Percentiles rank a stretch among this genome's conserved stretches.
Conservation (phyloP, 1,139 yeast species). For the Magnusiomyces clavatus region DNA sequence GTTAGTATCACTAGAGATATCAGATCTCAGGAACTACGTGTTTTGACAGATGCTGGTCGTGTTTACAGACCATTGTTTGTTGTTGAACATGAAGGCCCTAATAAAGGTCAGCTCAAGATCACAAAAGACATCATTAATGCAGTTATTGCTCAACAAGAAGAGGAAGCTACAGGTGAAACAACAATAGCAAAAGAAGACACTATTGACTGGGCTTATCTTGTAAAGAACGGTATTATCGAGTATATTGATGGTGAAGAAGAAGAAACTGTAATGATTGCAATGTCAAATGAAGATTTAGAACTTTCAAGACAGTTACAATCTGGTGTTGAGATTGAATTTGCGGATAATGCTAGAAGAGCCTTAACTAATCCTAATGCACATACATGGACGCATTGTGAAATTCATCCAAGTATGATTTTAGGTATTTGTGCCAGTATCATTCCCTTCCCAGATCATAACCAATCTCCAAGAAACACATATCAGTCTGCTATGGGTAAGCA, state of each 20-base stretch:
- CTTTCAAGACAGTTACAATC: slow-evolving; percentile 51
- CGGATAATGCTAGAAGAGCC: slow-evolving; percentile 82
- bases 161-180: slow-evolving; percentile 41
- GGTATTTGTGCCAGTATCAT: slow-evolving; percentile 98
- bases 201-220: slow-evolving; percentile 76
- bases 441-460: slow-evolving; percentile 99
- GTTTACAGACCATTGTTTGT: slow-evolving; percentile 91
- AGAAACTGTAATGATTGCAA: slow-evolving; percentile 95
- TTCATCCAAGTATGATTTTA: slow-evolving; percentile 96
- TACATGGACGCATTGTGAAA: slow-evolving; percentile 97
- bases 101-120: slow-evolving; percentile 72
- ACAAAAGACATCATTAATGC: slow-evolving; percentile 76
- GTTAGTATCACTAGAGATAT: slow-evolving; percentile 95
- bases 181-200: slow-evolving; percentile 28
- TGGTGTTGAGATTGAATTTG: slow-evolving; percentile 38
- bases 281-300: slow-evolving; percentile 95
- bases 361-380: slow-evolving; percentile 56
- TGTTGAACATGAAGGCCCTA: slow-evolving; percentile 74
- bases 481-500: slow-evolving; percentile 99
- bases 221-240: slow-evolving; percentile 82
- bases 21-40: slow-evolving; percentile 90
- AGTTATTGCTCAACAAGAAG: slow-evolving; percentile 58
- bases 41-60: slow-evolving; percentile 98
- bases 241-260: slow-evolving; percentile 97
- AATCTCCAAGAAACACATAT: slow-evolving; percentile 98